Evolutionary conservation across 2,329 filamentous ascomycete species (phyloP).

Genomic region (Nemania sp.): DNA sequence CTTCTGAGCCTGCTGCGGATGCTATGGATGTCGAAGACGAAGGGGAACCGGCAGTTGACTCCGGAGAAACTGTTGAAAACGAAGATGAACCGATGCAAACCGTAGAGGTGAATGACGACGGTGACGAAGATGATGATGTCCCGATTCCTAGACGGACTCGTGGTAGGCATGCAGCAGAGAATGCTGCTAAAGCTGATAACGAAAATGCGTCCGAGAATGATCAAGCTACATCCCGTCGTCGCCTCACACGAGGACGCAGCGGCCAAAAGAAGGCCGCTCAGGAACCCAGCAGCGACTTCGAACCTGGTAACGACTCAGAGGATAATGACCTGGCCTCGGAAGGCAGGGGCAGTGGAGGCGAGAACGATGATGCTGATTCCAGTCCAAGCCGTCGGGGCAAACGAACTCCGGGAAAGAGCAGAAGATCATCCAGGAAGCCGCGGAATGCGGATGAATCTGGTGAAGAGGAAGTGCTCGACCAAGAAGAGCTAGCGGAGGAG

Average conservation of each 20-base stretch:
- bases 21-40: constrained; percentile 33
- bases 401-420: constrained; percentile 43
- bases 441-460: constrained; percentile 55
- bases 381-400: constrained; percentile 55
- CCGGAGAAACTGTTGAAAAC: constrained; percentile 22
- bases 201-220: constrained; percentile 32
- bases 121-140: constrained; percentile 53
- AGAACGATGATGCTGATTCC: constrained; percentile 49
- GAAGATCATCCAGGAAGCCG: constrained; percentile 50
- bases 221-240: constrained; percentile 45
- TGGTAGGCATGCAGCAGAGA: constrained; percentile 30
- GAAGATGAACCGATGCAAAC: constrained; percentile 40
- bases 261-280: constrained; percentile 52
- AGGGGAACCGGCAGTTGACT: constrained; percentile 23
- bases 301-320: constrained; percentile 62
- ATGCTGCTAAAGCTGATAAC: constrained; percentile 25
- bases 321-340: constrained; percentile 50
- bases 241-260: constrained; percentile 50
- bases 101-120: constrained; percentile 39
- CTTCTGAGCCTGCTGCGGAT: constrained; percentile 39
- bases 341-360: constrained; percentile 35
- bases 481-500: constrained; percentile 68
- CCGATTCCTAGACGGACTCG: constrained; percentile 53
- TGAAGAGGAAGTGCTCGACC: constrained; percentile 62
- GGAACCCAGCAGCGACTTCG: constrained; percentile 64